These are phyloP conservation scores for Hansenula sp. DNA, from an alignment of 1,139 yeast species.

Conservation along the genomic window DNA sequence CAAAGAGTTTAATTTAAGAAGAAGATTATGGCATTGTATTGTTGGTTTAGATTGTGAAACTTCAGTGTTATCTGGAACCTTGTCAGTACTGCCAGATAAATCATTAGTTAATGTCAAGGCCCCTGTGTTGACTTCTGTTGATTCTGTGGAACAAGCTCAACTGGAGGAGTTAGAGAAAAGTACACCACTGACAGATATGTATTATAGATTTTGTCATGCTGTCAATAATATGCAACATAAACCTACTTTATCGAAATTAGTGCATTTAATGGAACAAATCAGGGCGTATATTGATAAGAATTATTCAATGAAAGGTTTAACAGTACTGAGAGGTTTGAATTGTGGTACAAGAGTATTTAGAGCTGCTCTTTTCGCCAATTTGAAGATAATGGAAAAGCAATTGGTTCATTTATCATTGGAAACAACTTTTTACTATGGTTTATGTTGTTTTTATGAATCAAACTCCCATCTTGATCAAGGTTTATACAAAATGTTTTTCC, in stretches of 20 bases:
- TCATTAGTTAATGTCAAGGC: conserved; percentile 9
- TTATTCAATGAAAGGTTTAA: conserved; percentile 6
- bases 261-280: conserved; percentile 4
- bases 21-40: conserved; percentile 15
- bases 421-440: conserved; percentile 6
- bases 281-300: conserved; percentile 9
- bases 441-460: conserved; percentile 12
- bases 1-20: conserved; percentile 12
- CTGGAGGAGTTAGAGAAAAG: conserved; percentile 8
- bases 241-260: conserved; percentile 7
- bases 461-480: conserved; percentile 8
- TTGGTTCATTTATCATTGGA: conserved; percentile 11
- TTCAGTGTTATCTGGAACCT: conserved; percentile 9
- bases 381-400: conserved; percentile 6
- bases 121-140: conserved; percentile 11
- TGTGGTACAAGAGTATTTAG: conserved; percentile 6
- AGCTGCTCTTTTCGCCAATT: conserved; percentile 8
- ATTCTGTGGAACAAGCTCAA: conserved; percentile 10
- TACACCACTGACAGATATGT: conserved; percentile 5
- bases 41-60: conserved; percentile 10
- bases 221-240: conserved; percentile 10
- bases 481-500: conserved; percentile 8
- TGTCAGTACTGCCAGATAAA: conserved; percentile 9
- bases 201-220: conserved; percentile 5
- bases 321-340: background rate